These are phyloP conservation scores for Kodamaea neixiangensis DNA, from an alignment of 805 yeast species.

Conservation along the genomic window DNA sequence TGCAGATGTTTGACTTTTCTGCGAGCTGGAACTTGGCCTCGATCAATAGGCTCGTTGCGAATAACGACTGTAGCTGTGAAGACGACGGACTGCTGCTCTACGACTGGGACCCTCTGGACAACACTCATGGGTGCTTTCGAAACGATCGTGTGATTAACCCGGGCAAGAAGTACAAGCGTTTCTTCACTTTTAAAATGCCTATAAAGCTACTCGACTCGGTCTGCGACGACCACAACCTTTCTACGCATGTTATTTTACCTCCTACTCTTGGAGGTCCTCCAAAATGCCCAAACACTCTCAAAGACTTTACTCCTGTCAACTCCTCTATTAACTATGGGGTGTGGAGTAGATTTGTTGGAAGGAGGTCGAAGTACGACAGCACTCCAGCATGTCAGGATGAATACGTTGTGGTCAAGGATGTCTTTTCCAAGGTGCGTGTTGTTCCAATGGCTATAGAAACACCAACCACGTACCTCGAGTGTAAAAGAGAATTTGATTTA, in stretches of 20 bases:
- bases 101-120: constrained; percentile 19
- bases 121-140: constrained; percentile 21
- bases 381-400: constrained; percentile 41
- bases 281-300: constrained; percentile 11
- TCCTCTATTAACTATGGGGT: constrained; percentile 35
- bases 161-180: constrained; percentile 32
- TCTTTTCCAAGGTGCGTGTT: constrained; percentile 26
- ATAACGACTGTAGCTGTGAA: neutral
- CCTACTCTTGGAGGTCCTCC: constrained; percentile 33
- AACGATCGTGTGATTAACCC: constrained; percentile 17
- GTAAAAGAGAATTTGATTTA: neutral
- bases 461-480: neutral
- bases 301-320: constrained; percentile 31
- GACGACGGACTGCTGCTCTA: constrained; percentile 8
- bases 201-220: constrained; percentile 36
- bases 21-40: constrained; percentile 50
- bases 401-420: constrained; percentile 39
- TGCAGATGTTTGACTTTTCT: constrained; percentile 47
- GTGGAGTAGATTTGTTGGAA: constrained; percentile 39
- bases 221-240: constrained; percentile 24
- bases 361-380: constrained; percentile 34
- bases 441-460: constrained; percentile 12
- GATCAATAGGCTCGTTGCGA: constrained; percentile 30
- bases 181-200: constrained; percentile 45
- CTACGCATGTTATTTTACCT: constrained; percentile 34